A percentile compares a stretch with the other conserved stretches of the same genome.
Conservation (phyloP, 140 eudicot species). For the Anethum foeniculum region DNA sequence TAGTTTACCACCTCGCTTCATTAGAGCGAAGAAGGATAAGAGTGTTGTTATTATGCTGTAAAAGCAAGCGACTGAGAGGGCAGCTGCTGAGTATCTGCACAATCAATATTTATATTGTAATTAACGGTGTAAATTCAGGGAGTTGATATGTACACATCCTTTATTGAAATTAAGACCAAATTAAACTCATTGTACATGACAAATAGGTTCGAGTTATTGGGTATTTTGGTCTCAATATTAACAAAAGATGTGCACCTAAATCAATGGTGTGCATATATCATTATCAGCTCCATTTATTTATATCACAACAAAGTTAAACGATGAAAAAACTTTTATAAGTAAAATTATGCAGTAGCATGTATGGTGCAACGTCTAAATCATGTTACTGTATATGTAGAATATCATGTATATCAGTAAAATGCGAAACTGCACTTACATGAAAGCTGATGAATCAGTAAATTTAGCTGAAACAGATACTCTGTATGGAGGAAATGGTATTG, state of each 20-base stretch:
- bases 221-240: too few species aligned
- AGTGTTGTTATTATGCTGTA: constrained; percentile 6
- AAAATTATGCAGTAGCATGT: too few species aligned
- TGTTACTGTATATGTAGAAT: too few species aligned
- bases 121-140: not conserved
- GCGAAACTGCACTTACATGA: constrained; percentile 27
- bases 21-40: not conserved
- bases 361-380: too few species aligned
- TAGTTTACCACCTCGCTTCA: not conserved
- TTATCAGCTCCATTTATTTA: not conserved
- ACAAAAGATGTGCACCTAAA: too few species aligned
- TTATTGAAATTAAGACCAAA: too few species aligned
- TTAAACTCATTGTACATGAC: too few species aligned
- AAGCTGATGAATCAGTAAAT: constrained; percentile 40
- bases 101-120: not conserved
- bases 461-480: constrained; percentile 13
- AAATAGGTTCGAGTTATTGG: too few species aligned
- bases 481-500: constrained; percentile 17
- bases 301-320: not conserved
- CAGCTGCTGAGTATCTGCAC: not conserved
- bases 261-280: too few species aligned
- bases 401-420: not conserved
- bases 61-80: constrained; percentile 3
- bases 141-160: too few species aligned
- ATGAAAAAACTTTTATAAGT: too few species aligned